These are phyloP conservation scores for Nitzschia palea DNA, from an alignment of 108 stramenopile species.

Conservation along the genomic window DNA sequence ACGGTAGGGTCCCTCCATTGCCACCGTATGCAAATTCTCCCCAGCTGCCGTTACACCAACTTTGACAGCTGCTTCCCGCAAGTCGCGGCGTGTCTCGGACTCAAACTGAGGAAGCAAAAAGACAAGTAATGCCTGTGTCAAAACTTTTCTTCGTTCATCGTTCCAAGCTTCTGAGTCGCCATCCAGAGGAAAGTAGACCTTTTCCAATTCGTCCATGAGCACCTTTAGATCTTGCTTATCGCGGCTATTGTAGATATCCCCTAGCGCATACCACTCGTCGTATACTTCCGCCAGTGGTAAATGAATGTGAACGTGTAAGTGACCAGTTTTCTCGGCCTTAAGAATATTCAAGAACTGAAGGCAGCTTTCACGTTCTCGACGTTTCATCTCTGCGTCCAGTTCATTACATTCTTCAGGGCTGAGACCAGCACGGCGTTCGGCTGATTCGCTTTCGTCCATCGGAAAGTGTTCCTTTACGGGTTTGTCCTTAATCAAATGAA, in stretches of 20 bases:
- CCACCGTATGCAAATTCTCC: conserved; percentile 70
- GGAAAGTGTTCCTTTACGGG: conserved; percentile 84
- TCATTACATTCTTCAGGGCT: conserved; percentile 66
- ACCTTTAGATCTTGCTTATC: conserved; percentile 61
- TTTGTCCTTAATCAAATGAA: conserved; percentile 79
- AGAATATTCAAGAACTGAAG: conserved; percentile 80
- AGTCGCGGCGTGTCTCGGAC: conserved; percentile 70
- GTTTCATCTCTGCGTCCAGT: conserved; percentile 62
- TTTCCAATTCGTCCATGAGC: conserved; percentile 62
- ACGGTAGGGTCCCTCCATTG: conserved; percentile 89
- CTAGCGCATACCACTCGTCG: conserved; percentile 65
- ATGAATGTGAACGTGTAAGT: conserved; percentile 67
- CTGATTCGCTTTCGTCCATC: conserved; percentile 53
- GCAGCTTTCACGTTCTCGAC: conserved; percentile 63
- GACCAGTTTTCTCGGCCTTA: conserved; percentile 78
- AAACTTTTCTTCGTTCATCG: conserved; percentile 72
- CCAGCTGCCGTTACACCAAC: conserved; percentile 71
- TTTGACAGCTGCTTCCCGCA: conserved; percentile 65
- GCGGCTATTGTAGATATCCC: conserved; percentile 41
- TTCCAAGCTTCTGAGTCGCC: conserved; percentile 80
- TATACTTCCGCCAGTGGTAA: conserved; percentile 52
- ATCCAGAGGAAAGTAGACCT: conserved; percentile 70
- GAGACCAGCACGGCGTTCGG: conserved; percentile 43
- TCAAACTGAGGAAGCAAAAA: conserved; percentile 89
- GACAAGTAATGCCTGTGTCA: conserved; percentile 61